Evolutionary conservation across 805 yeast genomes (phyloP).

Genomic region (Clavispora phyllophila): DNA sequence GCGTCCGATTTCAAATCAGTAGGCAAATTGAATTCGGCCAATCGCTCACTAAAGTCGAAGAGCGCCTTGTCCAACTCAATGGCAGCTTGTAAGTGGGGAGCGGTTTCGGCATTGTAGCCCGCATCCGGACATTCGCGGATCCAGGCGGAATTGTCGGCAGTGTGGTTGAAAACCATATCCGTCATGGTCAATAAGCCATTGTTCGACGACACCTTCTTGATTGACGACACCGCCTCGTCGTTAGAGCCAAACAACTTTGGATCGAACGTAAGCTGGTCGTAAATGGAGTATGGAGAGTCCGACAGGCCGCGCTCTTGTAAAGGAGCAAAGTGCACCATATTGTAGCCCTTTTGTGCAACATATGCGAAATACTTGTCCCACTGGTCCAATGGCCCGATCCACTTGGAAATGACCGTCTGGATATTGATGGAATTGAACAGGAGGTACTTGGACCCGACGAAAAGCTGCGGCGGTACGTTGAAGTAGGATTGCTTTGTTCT

Average conservation of each 20-base stretch:
- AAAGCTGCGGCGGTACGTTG: slow-evolving; percentile 73
- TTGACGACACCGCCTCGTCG: slow-evolving; percentile 49
- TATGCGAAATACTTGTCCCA: slow-evolving; percentile 68
- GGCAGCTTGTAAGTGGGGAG: slow-evolving; percentile 84
- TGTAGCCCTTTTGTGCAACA: slow-evolving; percentile 74
- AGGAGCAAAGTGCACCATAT: slow-evolving; percentile 96
- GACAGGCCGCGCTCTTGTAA: slow-evolving; percentile 85
- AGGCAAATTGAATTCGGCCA: slow-evolving; percentile 60
- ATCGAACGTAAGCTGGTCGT: slow-evolving; percentile 79
- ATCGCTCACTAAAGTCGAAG: slow-evolving; percentile 55
- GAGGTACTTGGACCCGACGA: slow-evolving; percentile 48
- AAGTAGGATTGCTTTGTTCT: slow-evolving; percentile 58
- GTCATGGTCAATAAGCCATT: slow-evolving; percentile 72
- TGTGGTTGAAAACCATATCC: slow-evolving; percentile 92
- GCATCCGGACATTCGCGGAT: slow-evolving; percentile 79
- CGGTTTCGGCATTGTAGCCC: slow-evolving; percentile 81
- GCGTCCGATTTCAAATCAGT: slow-evolving; percentile 42
- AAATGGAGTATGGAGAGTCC: slow-evolving; percentile 89
- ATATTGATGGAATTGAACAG: slow-evolving; percentile 76
- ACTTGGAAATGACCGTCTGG: slow-evolving; percentile 84
- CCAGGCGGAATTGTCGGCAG: slow-evolving; percentile 90
- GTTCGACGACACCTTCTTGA: slow-evolving; percentile 44
- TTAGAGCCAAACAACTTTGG: slow-evolving; percentile 51
- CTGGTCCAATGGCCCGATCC: slow-evolving; percentile 66
- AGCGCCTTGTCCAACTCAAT: slow-evolving; percentile 75